Evolutionary conservation across 106 monocot species (phyloP).

Genomic region (Dioscorea zingiberensis): DNA sequence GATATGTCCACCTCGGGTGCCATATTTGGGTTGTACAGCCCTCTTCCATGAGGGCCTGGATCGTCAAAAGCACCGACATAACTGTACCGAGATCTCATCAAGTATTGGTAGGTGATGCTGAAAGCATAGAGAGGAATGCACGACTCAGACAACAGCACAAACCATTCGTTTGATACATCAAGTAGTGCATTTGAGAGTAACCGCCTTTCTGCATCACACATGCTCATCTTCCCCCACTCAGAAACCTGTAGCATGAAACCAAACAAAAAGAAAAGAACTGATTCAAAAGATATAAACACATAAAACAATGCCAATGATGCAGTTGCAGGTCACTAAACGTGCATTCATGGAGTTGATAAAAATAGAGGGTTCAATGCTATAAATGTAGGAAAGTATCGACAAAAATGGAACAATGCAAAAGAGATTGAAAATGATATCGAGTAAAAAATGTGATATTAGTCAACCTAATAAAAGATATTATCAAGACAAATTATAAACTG

Average conservation of each 20-base stretch:
- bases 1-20: constrained; percentile 25
- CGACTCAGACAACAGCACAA: constrained; percentile 51
- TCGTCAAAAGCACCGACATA: constrained; percentile 40
- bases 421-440: no score
- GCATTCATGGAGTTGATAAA: no score
- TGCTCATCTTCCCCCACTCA: constrained; percentile 49
- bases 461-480: no score
- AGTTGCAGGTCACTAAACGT: no score
- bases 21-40: constrained; percentile 37
- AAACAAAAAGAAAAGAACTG: no score
- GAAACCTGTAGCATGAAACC: not conserved
- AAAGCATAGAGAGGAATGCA: constrained; percentile 63
- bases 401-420: no score
- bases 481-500: no score
- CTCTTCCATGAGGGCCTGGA: constrained; percentile 26
- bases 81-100: constrained; percentile 29
- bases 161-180: constrained; percentile 50
- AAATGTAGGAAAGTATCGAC: no score
- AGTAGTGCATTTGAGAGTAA: constrained; percentile 68
- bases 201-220: constrained; percentile 56
- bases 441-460: no score
- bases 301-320: no score
- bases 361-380: no score
- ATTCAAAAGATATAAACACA: no score
- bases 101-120: constrained; percentile 33